phyloP scores from a whole-genome alignment of 2,329 filamentous ascomycete genomes.

The Fusarium pininemorale region DNA sequence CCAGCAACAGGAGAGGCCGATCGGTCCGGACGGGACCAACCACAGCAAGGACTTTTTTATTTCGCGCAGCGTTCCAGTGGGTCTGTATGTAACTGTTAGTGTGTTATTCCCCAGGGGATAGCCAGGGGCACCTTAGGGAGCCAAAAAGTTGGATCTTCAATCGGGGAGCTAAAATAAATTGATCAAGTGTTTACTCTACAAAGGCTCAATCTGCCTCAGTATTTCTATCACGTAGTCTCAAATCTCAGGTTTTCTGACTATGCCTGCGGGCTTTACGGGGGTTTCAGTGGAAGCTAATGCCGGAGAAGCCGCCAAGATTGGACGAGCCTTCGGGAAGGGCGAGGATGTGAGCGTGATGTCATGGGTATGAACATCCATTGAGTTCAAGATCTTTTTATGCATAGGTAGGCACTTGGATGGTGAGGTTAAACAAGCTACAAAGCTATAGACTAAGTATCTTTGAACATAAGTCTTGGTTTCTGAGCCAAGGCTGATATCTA shows the following conservation, averaged over 20 bases:
- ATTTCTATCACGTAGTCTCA: not conserved
- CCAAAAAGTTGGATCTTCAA: not conserved
- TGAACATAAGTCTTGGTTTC: not conserved
- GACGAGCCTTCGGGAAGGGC: not conserved
- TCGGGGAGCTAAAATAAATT: accelerated
- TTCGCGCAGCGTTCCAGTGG: conserved; percentile 25
- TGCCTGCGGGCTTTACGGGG: conserved; percentile 16
- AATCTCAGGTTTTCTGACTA: not conserved
- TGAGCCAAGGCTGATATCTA: not conserved
- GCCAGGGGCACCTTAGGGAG: conserved; percentile 13
- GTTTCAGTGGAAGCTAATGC: conserved; percentile 19
- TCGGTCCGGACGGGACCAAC: conserved; percentile 37
- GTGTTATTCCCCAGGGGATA: conserved; percentile 18
- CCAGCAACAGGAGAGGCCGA: conserved; percentile 24
- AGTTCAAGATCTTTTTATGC: not conserved
- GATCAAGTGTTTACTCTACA: accelerated
- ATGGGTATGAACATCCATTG: not conserved
- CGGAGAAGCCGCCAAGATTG: conserved; percentile 20
- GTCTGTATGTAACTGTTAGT: conserved; percentile 8
- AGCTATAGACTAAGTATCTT: not conserved
- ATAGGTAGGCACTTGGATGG: not conserved
- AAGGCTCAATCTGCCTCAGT: accelerated
- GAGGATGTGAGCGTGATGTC: conserved; percentile 9
- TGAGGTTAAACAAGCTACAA: not conserved
- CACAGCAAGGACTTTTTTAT: conserved; percentile 35